These are phyloP conservation scores for Puccinellia tenuiflora DNA, from an alignment of 176 grass and related monocot species.

Conservation along the genomic window DNA sequence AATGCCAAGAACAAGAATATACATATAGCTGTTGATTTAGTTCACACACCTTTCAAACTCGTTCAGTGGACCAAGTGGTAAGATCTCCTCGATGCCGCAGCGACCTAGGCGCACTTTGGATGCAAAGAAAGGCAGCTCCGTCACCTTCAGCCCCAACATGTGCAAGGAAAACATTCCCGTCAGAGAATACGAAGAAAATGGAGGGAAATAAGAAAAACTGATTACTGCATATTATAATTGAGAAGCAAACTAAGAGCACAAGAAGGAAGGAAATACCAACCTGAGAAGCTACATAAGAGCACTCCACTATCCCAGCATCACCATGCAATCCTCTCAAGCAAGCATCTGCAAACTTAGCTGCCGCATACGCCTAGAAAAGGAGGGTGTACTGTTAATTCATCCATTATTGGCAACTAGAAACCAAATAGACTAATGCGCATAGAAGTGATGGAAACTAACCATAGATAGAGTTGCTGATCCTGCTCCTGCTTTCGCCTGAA, in stretches of 20 bases:
- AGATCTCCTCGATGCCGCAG: slow-evolving; percentile 58
- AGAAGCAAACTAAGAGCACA: neutral
- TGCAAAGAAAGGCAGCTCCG: slow-evolving; percentile 80
- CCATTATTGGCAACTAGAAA: neutral
- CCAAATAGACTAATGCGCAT: neutral
- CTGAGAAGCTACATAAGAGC: slow-evolving; percentile 77
- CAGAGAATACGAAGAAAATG: neutral
- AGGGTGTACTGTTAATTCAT: neutral
- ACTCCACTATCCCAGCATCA: slow-evolving; percentile 80
- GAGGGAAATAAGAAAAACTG: neutral
- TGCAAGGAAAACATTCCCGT: neutral
- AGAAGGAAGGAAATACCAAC: slow-evolving; percentile 12
- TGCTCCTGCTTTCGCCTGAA: slow-evolving; percentile 85
- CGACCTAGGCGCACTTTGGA: slow-evolving; percentile 72
- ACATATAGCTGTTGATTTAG: neutral
- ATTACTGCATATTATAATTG: neutral
- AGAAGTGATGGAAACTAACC: slow-evolving; percentile 41
- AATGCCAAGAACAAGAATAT: no score
- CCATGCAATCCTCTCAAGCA: slow-evolving; percentile 66
- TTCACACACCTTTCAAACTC: slow-evolving; percentile 70
- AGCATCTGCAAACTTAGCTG: slow-evolving; percentile 80
- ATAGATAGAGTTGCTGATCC: slow-evolving; percentile 88
- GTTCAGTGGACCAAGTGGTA: slow-evolving; percentile 71
- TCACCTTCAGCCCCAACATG: slow-evolving; percentile 47
- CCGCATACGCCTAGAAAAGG: slow-evolving; percentile 53